Evolutionary conservation across 1,284 basidiomycete species (phyloP).

Genomic region (Trichosporon sp.): DNA sequence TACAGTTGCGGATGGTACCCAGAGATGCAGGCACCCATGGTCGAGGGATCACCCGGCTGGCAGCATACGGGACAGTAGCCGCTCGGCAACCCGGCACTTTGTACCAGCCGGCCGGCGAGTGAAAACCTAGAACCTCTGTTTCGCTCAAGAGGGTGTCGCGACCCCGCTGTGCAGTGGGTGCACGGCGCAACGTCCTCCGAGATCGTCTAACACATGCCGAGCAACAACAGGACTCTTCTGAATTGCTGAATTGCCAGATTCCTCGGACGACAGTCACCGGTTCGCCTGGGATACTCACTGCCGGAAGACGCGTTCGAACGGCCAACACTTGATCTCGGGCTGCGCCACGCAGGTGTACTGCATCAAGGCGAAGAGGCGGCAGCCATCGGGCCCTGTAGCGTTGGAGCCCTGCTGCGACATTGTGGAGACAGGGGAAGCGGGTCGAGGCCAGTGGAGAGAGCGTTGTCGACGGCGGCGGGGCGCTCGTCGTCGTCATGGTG

Average conservation of each 20-base stretch:
- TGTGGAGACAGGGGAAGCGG: not conserved
- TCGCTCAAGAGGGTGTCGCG: not conserved
- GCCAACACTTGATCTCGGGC: slow-evolving; percentile 15
- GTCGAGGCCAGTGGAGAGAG: not conserved
- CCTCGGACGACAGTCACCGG: not conserved
- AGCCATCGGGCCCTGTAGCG: not conserved
- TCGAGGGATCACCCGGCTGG: not conserved
- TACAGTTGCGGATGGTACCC: not conserved
- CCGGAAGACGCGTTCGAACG: slow-evolving; percentile 20
- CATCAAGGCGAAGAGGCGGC: slow-evolving; percentile 15
- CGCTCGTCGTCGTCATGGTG: not conserved
- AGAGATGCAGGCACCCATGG: not conserved
- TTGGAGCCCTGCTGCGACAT: not conserved
- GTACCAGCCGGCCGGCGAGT: not conserved
- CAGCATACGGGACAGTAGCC: not conserved
- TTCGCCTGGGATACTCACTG: slow-evolving; percentile 13
- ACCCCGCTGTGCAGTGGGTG: not conserved
- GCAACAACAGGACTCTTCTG: not conserved
- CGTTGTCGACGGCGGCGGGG: not conserved
- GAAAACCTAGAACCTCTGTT: not conserved
- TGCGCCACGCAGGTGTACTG: slow-evolving; percentile 17
- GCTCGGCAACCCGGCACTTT: not conserved
- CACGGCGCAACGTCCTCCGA: not conserved
- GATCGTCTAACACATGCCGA: not conserved
- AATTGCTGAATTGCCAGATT: not conserved